These are phyloP conservation scores for Exophiala oligosperma DNA, from an alignment of 2,329 filamentous ascomycete species.

Conservation along the genomic window DNA sequence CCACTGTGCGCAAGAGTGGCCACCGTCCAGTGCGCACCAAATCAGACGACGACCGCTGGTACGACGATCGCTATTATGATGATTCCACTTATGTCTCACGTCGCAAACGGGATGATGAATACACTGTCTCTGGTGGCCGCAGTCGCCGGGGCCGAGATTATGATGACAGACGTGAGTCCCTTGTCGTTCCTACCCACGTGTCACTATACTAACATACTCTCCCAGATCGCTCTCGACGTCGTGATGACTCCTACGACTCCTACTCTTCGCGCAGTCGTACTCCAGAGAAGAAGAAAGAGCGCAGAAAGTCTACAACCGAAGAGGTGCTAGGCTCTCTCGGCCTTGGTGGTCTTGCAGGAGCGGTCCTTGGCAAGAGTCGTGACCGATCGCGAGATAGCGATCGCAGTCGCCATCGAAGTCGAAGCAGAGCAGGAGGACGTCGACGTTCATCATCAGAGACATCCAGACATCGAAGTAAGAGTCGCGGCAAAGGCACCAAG, in stretches of 20 bases:
- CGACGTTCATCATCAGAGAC: conserved; percentile 51
- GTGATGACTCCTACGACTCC: conserved; percentile 33
- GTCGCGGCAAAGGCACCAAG: conserved; percentile 33
- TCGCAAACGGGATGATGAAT: conserved; percentile 48
- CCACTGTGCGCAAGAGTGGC: conserved; percentile 37
- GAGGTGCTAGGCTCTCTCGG: conserved; percentile 58
- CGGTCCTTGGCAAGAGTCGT: conserved; percentile 56
- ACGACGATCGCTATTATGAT: conserved; percentile 43
- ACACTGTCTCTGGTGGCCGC: conserved; percentile 31
- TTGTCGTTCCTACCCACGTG: conserved; percentile 2
- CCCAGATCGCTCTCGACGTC: conserved; percentile 25
- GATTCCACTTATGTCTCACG: conserved; percentile 40
- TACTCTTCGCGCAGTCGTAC: conserved; percentile 42
- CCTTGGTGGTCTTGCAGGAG: conserved; percentile 55
- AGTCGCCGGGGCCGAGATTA: conserved; percentile 20
- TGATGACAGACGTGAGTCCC: conserved; percentile 34
- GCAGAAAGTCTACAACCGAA: conserved; percentile 50
- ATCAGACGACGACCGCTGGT: conserved; percentile 36
- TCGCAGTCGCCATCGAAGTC: conserved; percentile 51
- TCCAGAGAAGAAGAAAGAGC: conserved; percentile 32
- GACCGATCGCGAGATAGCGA: conserved; percentile 61
- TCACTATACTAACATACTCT: conserved; percentile 11
- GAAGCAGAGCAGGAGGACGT: conserved; percentile 36
- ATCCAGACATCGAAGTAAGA: conserved; percentile 54
- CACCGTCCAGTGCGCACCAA: conserved; percentile 31